A percentile compares a stretch with the other conserved stretches of the same genome.
phyloP scores from a whole-genome alignment of 495 filamentous ascomycete genomes.

The Penicillium samsonianum region DNA sequence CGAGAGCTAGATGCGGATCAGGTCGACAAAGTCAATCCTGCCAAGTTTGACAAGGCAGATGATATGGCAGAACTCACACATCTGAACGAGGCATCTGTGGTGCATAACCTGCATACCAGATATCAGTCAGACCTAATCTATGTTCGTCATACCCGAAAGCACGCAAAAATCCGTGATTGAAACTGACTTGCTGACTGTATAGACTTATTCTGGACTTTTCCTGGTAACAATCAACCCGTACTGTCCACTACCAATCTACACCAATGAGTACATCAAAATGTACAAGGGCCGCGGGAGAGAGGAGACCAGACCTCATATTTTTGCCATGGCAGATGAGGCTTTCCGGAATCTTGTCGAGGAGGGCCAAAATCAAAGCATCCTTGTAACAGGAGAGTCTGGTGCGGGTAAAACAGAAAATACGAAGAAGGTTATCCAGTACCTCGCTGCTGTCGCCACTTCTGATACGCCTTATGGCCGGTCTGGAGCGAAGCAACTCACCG shows the following conservation, averaged over 20 bases:
- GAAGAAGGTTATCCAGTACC: constrained; percentile 99
- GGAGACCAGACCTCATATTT: constrained; percentile 96
- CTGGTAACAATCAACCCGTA: constrained; percentile 98
- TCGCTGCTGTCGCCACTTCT: constrained; percentile 88
- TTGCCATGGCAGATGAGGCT: constrained; percentile 96
- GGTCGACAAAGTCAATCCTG: constrained; percentile 98
- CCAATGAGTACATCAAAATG: constrained; percentile 94
- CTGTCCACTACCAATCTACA: constrained; percentile 91
- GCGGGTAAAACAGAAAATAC: constrained; percentile 99
- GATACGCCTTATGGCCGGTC: constrained; percentile 70
- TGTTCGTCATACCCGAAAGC: constrained; percentile 43
- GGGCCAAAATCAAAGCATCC: constrained; percentile 93
- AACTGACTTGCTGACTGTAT: constrained; percentile 15
- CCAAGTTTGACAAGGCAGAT: constrained; percentile 98
- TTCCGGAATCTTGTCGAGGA: constrained; percentile 95
- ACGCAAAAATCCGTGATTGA: neutral
- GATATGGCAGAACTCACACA: constrained; percentile 99
- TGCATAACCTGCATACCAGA: constrained; percentile 91
- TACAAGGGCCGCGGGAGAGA: constrained; percentile 88
- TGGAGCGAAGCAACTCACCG: constrained; percentile 67
- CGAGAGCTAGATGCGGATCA: constrained; percentile 79
- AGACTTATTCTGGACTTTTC: constrained; percentile 97
- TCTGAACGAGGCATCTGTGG: constrained; percentile 95
- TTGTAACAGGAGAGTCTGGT: constrained; percentile 97
- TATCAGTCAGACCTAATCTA: constrained; percentile 97